Conservation (phyloP, 176 grass and related monocot species). For the Oryza punctata region DNA sequence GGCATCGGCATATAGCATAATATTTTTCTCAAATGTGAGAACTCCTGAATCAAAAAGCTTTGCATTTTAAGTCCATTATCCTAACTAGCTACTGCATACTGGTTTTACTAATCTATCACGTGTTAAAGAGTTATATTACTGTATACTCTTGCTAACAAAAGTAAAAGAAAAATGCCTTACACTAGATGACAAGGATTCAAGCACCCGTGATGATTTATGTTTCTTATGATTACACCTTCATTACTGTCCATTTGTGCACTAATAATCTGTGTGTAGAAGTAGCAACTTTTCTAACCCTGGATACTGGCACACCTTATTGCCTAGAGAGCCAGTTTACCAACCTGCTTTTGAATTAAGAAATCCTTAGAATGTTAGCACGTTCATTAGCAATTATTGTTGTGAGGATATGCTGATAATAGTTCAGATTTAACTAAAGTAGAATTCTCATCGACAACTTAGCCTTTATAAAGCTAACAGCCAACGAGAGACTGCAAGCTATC, state of each 20-base stretch:
- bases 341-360: not conserved
- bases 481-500: not conserved
- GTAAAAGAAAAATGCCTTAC: not conserved
- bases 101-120: not conserved
- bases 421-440: not conserved
- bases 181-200: not conserved
- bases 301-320: not conserved
- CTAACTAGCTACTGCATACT: not conserved
- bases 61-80: not conserved
- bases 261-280: not conserved
- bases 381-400: not conserved
- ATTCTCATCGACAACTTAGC: constrained; percentile 18
- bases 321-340: not conserved
- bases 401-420: constrained; percentile 2
- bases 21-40: constrained; percentile 15
- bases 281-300: not conserved
- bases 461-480: not conserved
- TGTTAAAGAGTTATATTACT: constrained; percentile 10
- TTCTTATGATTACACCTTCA: too few relatives aligned
- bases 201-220: not conserved
- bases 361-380: not conserved
- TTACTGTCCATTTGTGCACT: not conserved
- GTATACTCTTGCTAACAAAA: constrained; percentile 8
- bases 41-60: not conserved
- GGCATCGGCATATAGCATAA: constrained; percentile 27